Percentiles rank a stretch among this genome's conserved stretches.
phyloP scores from a whole-genome alignment of 331 rosid species.

The Dryas integrifolia region DNA sequence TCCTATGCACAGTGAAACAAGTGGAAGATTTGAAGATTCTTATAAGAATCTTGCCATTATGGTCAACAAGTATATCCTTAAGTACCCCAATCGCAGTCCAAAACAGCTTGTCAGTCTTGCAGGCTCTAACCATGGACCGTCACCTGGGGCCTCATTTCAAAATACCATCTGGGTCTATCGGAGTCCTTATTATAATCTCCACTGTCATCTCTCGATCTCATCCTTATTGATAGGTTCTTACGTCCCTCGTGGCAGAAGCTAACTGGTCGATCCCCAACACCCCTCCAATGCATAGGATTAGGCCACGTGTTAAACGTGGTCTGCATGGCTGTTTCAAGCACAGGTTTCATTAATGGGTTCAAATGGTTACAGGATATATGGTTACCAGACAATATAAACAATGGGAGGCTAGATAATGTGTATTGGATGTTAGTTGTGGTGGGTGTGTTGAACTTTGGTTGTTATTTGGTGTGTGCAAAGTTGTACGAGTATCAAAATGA shows the following conservation, averaged over 20 bases:
- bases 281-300: slow-evolving; percentile 15
- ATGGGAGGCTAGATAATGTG: slow-evolving; percentile 49
- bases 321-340: slow-evolving; percentile 42
- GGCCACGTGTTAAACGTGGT: slow-evolving; percentile 6
- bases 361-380: slow-evolving; percentile 38
- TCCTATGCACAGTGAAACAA: slow-evolving; percentile 49
- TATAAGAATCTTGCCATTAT: slow-evolving; percentile 45
- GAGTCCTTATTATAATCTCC: slow-evolving; percentile 32
- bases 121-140: slow-evolving; percentile 61
- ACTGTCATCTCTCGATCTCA: background rate
- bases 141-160: slow-evolving; percentile 44
- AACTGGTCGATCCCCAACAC: background rate
- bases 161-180: slow-evolving; percentile 50
- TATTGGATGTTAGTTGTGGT: slow-evolving; percentile 49
- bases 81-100: slow-evolving; percentile 45
- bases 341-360: slow-evolving; percentile 35
- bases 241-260: slow-evolving; percentile 3
- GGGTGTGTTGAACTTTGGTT: slow-evolving; percentile 35
- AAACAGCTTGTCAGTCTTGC: slow-evolving; percentile 50
- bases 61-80: slow-evolving; percentile 46
- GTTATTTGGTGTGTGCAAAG: slow-evolving; percentile 25
- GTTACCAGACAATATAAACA: slow-evolving; percentile 54
- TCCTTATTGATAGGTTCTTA: slow-evolving; percentile 7
- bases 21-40: slow-evolving; percentile 55
- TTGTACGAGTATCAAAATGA: slow-evolving; percentile 29